These are phyloP conservation scores for Aspergillus jensenii DNA, from an alignment of 2,329 filamentous ascomycete species.

Conservation along the genomic window DNA sequence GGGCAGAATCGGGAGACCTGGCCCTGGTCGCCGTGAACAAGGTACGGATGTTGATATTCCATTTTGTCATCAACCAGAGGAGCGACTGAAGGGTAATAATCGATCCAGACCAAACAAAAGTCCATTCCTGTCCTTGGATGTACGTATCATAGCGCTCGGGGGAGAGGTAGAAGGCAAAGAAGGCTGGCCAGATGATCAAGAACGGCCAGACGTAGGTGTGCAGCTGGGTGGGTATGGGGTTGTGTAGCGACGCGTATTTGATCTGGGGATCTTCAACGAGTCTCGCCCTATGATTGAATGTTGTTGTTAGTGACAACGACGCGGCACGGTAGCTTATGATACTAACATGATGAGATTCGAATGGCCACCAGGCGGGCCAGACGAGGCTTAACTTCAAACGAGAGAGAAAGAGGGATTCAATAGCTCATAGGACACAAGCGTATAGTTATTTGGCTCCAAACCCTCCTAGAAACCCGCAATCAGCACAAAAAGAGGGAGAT, in stretches of 20 bases:
- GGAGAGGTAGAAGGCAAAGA: slow-evolving; percentile 83
- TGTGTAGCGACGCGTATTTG: slow-evolving; percentile 80
- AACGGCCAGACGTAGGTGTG: slow-evolving; percentile 96
- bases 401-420: slow-evolving; percentile 13
- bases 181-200: slow-evolving; percentile 84
- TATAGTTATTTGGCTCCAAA: slow-evolving; percentile 2
- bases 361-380: slow-evolving; percentile 31
- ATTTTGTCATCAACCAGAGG: slow-evolving; percentile 93
- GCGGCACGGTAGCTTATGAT: slow-evolving; percentile 23
- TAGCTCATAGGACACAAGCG: slow-evolving; percentile 26
- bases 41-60: slow-evolving; percentile 85
- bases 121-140: slow-evolving; percentile 95
- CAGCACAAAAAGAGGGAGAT: slow-evolving; percentile 1
- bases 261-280: slow-evolving; percentile 94
- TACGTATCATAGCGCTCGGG: slow-evolving; percentile 83
- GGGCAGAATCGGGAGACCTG: slow-evolving; percentile 68
- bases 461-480: slow-evolving; percentile 1
- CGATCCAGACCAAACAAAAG: slow-evolving; percentile 86
- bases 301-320: slow-evolving; percentile 16
- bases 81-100: slow-evolving; percentile 88
- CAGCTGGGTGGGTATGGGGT: slow-evolving; percentile 75
- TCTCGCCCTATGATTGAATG: slow-evolving; percentile 58
- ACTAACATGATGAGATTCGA: slow-evolving; percentile 18
- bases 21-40: slow-evolving; percentile 77
- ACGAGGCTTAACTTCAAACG: slow-evolving; percentile 16